Percentiles rank a stretch among this genome's conserved stretches.
phyloP scores from a whole-genome alignment of 805 yeast genomes.

The Scheffersomyces spartinae region DNA sequence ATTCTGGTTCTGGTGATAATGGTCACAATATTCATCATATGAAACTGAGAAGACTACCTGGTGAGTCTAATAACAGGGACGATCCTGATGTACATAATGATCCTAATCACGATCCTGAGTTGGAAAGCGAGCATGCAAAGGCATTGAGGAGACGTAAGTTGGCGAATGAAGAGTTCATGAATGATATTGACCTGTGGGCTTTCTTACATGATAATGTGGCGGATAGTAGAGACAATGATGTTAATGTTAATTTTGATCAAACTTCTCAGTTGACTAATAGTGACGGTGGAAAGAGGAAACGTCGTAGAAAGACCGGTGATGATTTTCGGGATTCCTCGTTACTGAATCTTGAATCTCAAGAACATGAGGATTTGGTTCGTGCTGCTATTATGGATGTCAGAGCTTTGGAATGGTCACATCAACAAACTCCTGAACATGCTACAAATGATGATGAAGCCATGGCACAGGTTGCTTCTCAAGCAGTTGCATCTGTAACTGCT shows the following conservation, averaged over 20 bases:
- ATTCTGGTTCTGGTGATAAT: slow-evolving; percentile 10
- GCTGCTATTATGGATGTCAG: slow-evolving; percentile 64
- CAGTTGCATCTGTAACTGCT: slow-evolving; percentile 6
- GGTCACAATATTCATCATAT: slow-evolving; percentile 2
- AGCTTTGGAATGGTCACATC: slow-evolving; percentile 26
- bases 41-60: no score
- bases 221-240: no score
- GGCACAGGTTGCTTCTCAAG: slow-evolving; percentile 9
- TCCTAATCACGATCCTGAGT: slow-evolving; percentile 45
- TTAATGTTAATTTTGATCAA: no score
- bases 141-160: slow-evolving; percentile 27
- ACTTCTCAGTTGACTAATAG: no score
- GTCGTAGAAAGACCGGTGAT: no score
- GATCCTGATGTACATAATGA: slow-evolving; percentile 4
- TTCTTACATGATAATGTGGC: no score
- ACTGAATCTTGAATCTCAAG: slow-evolving; percentile 31
- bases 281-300: no score
- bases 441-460: slow-evolving; percentile 10
- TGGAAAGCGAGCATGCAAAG: slow-evolving; percentile 20
- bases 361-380: slow-evolving; percentile 55
- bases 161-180: no score
- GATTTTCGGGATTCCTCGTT: no score
- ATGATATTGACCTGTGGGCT: no score
- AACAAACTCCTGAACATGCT: slow-evolving; percentile 1
- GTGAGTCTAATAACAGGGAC: no score